A percentile compares a stretch with the other conserved stretches of the same genome.
Conservation (phyloP, 768 basidiomycete species). For the Termitomyces sp. region DNA sequence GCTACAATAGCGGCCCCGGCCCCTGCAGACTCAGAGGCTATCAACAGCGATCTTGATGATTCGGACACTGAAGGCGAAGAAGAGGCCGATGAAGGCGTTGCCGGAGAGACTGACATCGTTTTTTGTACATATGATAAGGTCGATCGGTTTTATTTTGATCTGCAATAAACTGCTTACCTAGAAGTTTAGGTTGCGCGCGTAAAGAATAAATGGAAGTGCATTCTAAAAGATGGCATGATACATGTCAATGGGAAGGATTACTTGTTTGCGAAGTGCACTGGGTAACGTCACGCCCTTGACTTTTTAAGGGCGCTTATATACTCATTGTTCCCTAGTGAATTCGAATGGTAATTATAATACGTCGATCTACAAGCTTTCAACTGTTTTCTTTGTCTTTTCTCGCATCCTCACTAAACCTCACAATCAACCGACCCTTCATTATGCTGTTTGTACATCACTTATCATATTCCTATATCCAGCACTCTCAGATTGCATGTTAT, state of each 20-base stretch:
- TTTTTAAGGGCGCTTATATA: background rate
- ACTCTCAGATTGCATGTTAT: conserved; percentile 14
- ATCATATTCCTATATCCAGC: conserved; percentile 11
- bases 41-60: conserved; percentile 96
- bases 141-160: conserved; percentile 11
- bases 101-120: conserved; percentile 83
- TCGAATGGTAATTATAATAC: conserved; percentile 34
- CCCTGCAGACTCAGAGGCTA: conserved; percentile 67
- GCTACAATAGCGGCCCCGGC: conserved; percentile 27
- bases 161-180: background rate
- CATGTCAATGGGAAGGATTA: conserved; percentile 97
- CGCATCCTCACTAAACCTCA: background rate
- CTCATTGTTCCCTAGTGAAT: conserved; percentile 24
- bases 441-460: conserved; percentile 12
- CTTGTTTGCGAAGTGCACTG: conserved; percentile 93
- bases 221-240: conserved; percentile 96
- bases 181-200: conserved; percentile 84
- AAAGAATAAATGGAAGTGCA: conserved; percentile 99
- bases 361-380: background rate
- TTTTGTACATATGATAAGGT: conserved; percentile 99
- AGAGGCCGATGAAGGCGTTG: conserved; percentile 71
- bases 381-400: background rate
- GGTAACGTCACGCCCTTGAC: conserved; percentile 41
- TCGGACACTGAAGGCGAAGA: conserved; percentile 85
- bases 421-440: conserved; percentile 5